Percentiles rank a stretch among this genome's conserved stretches.
phyloP scores from a whole-genome alignment of 1,139 yeast genomes.

The Saccharomyces hybrid region DNA sequence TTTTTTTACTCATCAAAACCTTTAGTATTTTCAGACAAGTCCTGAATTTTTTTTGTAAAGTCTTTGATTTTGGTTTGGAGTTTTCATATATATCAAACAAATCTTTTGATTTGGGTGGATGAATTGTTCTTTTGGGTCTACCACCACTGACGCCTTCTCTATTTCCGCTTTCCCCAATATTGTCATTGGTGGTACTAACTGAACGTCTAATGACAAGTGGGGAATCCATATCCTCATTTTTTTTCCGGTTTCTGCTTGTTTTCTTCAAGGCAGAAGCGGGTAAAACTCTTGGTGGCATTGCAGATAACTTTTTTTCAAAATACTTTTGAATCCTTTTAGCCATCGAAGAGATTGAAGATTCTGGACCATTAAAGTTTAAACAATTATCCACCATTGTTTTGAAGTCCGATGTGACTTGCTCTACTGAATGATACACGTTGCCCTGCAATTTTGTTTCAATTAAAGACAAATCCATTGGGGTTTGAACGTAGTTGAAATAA shows the following conservation, averaged over 20 bases:
- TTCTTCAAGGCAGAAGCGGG: constrained; percentile 33
- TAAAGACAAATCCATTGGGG: constrained; percentile 91
- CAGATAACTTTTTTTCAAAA: constrained; percentile 86
- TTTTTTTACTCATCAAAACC: constrained; percentile 76
- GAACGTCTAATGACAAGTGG: constrained; percentile 39
- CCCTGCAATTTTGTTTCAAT: constrained; percentile 70
- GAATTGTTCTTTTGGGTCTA: constrained; percentile 91
- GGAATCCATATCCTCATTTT: constrained; percentile 18
- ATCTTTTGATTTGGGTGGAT: constrained; percentile 93
- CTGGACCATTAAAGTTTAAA: constrained; percentile 73
- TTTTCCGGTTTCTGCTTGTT: constrained; percentile 9
- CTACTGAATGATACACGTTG: constrained; percentile 64
- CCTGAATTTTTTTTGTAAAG: constrained; percentile 79
- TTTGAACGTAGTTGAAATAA: constrained; percentile 70
- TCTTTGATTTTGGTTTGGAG: constrained; percentile 79
- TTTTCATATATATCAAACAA: constrained; percentile 62
- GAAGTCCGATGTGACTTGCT: constrained; percentile 69
- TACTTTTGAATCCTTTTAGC: constrained; percentile 82
- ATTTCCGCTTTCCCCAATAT: neutral
- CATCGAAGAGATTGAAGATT: constrained; percentile 80
- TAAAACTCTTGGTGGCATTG: constrained; percentile 79
- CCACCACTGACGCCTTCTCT: constrained; percentile 50
- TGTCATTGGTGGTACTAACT: neutral
- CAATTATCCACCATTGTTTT: constrained; percentile 81
- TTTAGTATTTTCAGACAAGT: constrained; percentile 77